These are phyloP conservation scores for Vicia villosa DNA, from an alignment of 306 rosid genomes.

Conservation along the genomic window DNA sequence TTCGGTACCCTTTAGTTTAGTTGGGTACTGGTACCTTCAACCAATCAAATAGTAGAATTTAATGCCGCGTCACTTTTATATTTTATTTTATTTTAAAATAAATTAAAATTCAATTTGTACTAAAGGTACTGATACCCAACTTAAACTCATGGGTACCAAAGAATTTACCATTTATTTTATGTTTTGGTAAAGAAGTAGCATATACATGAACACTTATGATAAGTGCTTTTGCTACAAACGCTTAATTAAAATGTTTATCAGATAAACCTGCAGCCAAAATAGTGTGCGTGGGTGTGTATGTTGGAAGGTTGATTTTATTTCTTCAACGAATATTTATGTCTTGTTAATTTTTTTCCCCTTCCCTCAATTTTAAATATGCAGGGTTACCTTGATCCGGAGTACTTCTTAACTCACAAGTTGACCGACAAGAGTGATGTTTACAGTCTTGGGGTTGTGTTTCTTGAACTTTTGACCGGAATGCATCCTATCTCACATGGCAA, in stretches of 20 bases:
- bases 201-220: not conserved
- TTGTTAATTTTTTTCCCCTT: not conserved
- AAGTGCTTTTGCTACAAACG: not conserved
- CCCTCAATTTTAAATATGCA: slow-evolving; percentile 34
- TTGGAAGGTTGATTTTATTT: not conserved
- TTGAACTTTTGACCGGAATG: slow-evolving; percentile 89
- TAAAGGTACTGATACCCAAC: too few relatives aligned
- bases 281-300: not conserved
- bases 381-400: slow-evolving; percentile 99
- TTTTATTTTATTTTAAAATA: too few relatives aligned
- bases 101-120: too few relatives aligned
- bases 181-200: not conserved
- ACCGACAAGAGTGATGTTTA: slow-evolving; percentile 97
- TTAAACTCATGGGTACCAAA: too few relatives aligned
- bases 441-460: slow-evolving; percentile 88
- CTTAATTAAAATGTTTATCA: not conserved
- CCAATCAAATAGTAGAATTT: too few relatives aligned
- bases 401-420: slow-evolving; percentile 84
- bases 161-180: too few relatives aligned
- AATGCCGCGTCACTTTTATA: too few relatives aligned
- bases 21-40: too few relatives aligned
- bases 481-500: slow-evolving; percentile 91
- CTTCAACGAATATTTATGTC: not conserved
- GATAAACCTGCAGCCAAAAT: not conserved
- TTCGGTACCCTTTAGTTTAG: too few relatives aligned